Evolutionary conservation across 1,139 yeast genomes (phyloP), one percentile per base, ranked within the genome.

Genomic region (Saccharomycopsis hybrid): DNA sequence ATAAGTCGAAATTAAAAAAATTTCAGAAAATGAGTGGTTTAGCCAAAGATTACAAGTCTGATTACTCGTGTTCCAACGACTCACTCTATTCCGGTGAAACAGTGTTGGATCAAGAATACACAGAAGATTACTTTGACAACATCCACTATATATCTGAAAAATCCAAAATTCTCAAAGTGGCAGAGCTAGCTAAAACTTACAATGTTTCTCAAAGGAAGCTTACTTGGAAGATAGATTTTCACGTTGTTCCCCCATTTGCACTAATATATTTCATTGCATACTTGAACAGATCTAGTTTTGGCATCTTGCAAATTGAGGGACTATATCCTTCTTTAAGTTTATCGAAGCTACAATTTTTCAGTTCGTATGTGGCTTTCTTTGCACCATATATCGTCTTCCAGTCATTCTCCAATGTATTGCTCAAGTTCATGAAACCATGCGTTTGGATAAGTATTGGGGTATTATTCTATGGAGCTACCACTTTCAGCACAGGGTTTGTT

Each of bases 301-400:
- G 50, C 18, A 18, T 43, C 18, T 32, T 46, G 13, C 46, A 42
- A 36, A 42, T 50, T 25, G 48, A 47, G 9, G 44, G 43, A 9
- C 43, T 50, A 13, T 30, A 46, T n/a, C 27, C 42, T 8, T 29
- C 41, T 9, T 36, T 51, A 9, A 9, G 37, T 2, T 27, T 38
- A 18, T 32, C 31, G n/a, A 39, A 41, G 41, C 37, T 47, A 5
- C 48, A 48, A 32, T 44, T 44, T 25, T 41, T 32, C 18, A 37
- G 25, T 18, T 32, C 54, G 4, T 45, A 41, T 31, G 39, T 40
- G 35, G 48, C 51, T 13, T 51, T 49, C 42, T 46, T 49, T 31
- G 41, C 33, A 9, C 52, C 52, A 3, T 51, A 48, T 36, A 44
- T 49, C 18, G 25, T 49, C 5, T 44, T 51, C 41, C 54, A 51